Base-by-base conservation (phyloP, 768 basidiomycete species). In the Lentinula lateritia region DNA sequence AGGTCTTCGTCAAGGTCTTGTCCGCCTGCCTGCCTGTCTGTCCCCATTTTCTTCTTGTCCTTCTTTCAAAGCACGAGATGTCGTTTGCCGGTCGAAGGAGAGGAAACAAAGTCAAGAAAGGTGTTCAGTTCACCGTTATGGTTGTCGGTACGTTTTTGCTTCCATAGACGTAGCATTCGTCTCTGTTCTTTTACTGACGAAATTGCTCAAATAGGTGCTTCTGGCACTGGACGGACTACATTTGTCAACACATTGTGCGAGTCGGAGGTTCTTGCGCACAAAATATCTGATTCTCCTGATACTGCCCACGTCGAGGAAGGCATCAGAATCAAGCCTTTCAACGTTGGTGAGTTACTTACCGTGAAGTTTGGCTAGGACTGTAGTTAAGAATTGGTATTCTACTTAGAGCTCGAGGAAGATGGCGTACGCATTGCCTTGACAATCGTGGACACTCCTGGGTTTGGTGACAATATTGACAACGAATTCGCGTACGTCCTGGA, bases 191-290 rank as follows among this genome's bases (percentile, higher is more conserved):
- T 64, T 66, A 63, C 63, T 66, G 63, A 61, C 67, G 63, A 60
- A 66, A 65, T 64, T 39, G 57, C 36, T 36, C 50, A 46, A 35
- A 63, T 68, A 98, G 96, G 96, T 80, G 92, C 95, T 62, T 97
- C 95, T 75, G 96, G 96, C 50, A 96, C 95, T 57, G 95, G 95
- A 64, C 91, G 95, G 61, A 98, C 96, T 61, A 99, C 96, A 61
- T 98, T 99, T 70, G 94, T 99, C 73, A 99, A 99, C 82, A 99
- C 97, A 54, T 92, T 99, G 62, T 96, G 95, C 81, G 96, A 99
- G 80, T 89, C 90, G 39, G 92, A 95, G 68, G 93, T 98, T 20
- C 80, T 98, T 55, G 71, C 82, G 5, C 95, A 98, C 82, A 94
- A 95, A 76, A 80, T 92, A 54, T 86, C 84, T 62, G 91, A 93